phyloP scores from a whole-genome alignment of 1,139 yeast genomes.

The Chernovozyma aurita region DNA sequence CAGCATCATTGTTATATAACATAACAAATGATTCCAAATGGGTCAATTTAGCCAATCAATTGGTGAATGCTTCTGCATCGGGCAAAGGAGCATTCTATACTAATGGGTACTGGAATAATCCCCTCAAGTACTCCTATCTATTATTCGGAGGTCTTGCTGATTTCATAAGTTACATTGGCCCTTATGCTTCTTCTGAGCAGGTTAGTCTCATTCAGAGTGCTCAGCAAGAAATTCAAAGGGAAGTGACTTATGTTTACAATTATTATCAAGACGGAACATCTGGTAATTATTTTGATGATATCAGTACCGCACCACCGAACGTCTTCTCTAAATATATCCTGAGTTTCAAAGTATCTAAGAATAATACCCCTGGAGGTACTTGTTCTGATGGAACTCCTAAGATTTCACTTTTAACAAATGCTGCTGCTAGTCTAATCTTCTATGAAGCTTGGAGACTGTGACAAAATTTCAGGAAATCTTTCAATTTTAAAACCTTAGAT shows the following conservation, averaged over 20 bases:
- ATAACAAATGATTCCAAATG: slow-evolving; percentile 12
- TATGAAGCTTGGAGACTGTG: slow-evolving; percentile 8
- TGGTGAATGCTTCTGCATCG: slow-evolving; percentile 16
- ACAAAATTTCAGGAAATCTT: neutral
- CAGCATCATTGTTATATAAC: slow-evolving; percentile 23
- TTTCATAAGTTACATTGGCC: slow-evolving; percentile 10
- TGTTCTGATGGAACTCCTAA: slow-evolving; percentile 9
- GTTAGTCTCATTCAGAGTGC: slow-evolving; percentile 8
- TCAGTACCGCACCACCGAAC: slow-evolving; percentile 6
- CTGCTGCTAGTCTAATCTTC: slow-evolving; percentile 14
- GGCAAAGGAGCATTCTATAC: slow-evolving; percentile 20
- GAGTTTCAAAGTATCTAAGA: slow-evolving; percentile 4
- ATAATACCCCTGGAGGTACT: slow-evolving; percentile 8
- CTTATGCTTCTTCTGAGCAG: slow-evolving; percentile 2
- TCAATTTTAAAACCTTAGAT: too few relatives aligned
- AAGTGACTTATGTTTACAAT: slow-evolving; percentile 18
- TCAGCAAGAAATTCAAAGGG: slow-evolving; percentile 16
- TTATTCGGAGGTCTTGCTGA: slow-evolving; percentile 24
- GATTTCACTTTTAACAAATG: slow-evolving; percentile 13
- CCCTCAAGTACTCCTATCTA: slow-evolving; percentile 20
- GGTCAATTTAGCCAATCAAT: slow-evolving; percentile 13
- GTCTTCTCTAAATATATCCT: slow-evolving; percentile 8
- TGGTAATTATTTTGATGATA: slow-evolving; percentile 8
- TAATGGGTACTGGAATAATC: slow-evolving; percentile 22
- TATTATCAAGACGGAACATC: slow-evolving; percentile 18